A percentile compares a stretch with the other conserved stretches of the same genome.
phyloP scores from a whole-genome alignment of 176 grass and related monocot species.

The Triticum dicoccoides region DNA sequence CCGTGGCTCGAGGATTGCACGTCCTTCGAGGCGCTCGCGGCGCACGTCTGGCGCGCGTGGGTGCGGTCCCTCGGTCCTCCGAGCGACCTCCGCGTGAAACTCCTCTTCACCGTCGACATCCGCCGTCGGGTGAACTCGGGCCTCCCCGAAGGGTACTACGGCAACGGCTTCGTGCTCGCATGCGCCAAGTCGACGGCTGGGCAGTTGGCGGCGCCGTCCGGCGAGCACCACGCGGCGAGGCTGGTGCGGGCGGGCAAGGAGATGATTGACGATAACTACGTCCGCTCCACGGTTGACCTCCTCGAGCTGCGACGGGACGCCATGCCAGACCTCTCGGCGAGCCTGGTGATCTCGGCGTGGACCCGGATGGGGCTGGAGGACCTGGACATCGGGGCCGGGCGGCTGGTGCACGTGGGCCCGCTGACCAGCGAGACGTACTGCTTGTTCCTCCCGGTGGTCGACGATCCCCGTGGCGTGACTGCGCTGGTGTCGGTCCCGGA shows the following conservation, averaged over 20 bases:
- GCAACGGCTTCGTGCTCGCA: conserved; percentile 79
- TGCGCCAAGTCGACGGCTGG: conserved; percentile 57
- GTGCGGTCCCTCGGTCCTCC: conserved; percentile 47
- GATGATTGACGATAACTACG: background rate
- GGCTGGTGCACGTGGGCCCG: conserved; percentile 68
- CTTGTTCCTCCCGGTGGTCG: conserved; percentile 62
- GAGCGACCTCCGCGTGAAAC: conserved; percentile 51
- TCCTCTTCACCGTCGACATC: conserved; percentile 74
- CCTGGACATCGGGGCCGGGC: conserved; percentile 64
- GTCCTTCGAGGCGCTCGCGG: conserved; percentile 72
- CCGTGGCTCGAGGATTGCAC: conserved; percentile 43
- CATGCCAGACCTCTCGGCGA: conserved; percentile 63
- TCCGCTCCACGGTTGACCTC: conserved; percentile 71
- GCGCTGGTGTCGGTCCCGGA: conserved; percentile 20
- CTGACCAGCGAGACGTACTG: conserved; percentile 88
- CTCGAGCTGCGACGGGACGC: conserved; percentile 54
- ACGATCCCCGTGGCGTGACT: conserved; percentile 50
- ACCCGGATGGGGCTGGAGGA: conserved; percentile 66
- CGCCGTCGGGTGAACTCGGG: conserved; percentile 50
- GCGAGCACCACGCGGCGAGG: conserved; percentile 27
- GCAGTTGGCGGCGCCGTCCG: conserved; percentile 11
- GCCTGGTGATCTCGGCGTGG: conserved; percentile 83
- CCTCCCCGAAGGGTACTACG: conserved; percentile 64
- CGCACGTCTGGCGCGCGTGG: conserved; percentile 83
- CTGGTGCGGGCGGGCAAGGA: conserved; percentile 73